These are phyloP conservation scores for Zhuliangozyma parablackwelliae DNA, from an alignment of 1,139 yeast genomes.

Conservation along the genomic window DNA sequence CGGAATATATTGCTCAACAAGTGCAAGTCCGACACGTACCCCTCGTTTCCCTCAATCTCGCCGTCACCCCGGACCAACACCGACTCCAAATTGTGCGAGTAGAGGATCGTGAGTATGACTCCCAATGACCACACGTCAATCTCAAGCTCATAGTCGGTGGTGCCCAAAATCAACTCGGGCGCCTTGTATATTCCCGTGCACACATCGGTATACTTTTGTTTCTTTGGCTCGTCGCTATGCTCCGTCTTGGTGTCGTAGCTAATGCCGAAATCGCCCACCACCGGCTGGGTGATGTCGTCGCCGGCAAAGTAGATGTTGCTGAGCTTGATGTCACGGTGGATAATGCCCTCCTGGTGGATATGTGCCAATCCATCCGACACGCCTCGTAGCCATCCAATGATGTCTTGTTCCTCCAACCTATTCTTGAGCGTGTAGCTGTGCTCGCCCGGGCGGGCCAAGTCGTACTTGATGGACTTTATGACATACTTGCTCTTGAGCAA, in stretches of 20 bases:
- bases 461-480: constrained; percentile 10
- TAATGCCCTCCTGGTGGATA: constrained; percentile 50
- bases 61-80: constrained; percentile 24
- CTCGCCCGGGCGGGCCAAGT: constrained; percentile 2
- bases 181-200: constrained; percentile 78
- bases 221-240: constrained; percentile 33
- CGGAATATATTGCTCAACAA: constrained; percentile 60
- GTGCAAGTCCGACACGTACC: constrained; percentile 53
- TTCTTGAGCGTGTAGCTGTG: constrained; percentile 4
- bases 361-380: constrained; percentile 19
- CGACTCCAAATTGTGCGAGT: constrained; percentile 42
- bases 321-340: constrained; percentile 87
- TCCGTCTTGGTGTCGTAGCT: constrained; percentile 36
- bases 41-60: constrained; percentile 21
- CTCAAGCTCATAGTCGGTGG: constrained; percentile 52
- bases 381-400: constrained; percentile 15
- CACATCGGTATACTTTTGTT: constrained; percentile 61
- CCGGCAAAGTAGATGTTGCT: constrained; percentile 58
- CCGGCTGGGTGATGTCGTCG: constrained; percentile 28
- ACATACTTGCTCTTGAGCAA: constrained; percentile 16
- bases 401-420: constrained; percentile 7
- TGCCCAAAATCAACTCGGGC: constrained; percentile 76
- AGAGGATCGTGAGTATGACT: constrained; percentile 58
- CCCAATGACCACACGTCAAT: constrained; percentile 86
- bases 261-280: constrained; percentile 78